Evolutionary conservation across 2,329 filamentous ascomycete genomes (phyloP).

Genomic region (Pseudogymnoascus sp.): DNA sequence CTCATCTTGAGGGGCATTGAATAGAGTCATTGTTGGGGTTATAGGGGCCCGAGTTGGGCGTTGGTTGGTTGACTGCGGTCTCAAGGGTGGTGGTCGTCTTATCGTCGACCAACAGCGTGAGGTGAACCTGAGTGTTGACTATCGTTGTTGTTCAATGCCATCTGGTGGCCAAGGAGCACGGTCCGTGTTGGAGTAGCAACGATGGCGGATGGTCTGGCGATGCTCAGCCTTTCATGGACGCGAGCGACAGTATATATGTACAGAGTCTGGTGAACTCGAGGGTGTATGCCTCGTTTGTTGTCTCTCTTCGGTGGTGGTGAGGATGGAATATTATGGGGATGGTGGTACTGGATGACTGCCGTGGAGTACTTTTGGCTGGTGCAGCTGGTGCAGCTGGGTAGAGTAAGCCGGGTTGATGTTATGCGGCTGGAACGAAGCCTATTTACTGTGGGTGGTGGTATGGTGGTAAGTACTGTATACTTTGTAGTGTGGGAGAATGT

Average conservation of each 20-base stretch:
- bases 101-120: not conserved
- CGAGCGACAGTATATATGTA: not conserved
- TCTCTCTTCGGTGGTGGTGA: not conserved
- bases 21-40: not conserved
- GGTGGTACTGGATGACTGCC: not conserved
- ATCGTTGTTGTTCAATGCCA: not conserved
- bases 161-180: not conserved
- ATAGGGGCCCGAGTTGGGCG: not conserved
- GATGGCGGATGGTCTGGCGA: not conserved
- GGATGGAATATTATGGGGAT: not conserved
- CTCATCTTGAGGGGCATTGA: slow-evolving; percentile 27
- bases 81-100: not conserved
- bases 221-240: not conserved
- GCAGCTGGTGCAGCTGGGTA: not conserved
- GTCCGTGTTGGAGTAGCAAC: not conserved
- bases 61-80: not conserved
- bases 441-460: not conserved
- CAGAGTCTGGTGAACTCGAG: not conserved
- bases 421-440: not conserved
- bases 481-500: not conserved
- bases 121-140: not conserved
- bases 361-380: not conserved
- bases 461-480: not conserved
- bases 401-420: slow-evolving; percentile 1
- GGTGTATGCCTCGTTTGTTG: not conserved